Evolutionary conservation across 2,329 filamentous ascomycete species (phyloP), one percentile per base, ranked within the genome.

Genomic region (Trichoderma simmonsii): DNA sequence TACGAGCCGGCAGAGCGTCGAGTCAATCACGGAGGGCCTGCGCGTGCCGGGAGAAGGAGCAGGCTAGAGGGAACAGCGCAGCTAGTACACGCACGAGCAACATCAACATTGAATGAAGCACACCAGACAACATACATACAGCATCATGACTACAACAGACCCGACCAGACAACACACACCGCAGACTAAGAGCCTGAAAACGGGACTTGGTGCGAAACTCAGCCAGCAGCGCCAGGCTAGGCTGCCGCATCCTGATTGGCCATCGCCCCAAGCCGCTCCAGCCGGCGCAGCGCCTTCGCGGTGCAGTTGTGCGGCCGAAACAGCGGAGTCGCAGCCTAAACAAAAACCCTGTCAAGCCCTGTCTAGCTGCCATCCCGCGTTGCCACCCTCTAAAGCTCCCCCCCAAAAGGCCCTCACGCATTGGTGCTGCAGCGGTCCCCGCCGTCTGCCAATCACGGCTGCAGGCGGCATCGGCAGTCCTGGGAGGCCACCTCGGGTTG

Each of bases 241-340:
- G 81, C 80, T 77, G 79, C 76, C 76, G 73, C 74, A 32, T 26
- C 59, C 70, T 82, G 78, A 82, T 83, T 82, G 81, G 83, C 75
- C 71, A 34, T 43, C 43, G 60, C n/a, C 51, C 62, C 72, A 74
- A 75, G 67, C 71, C 57, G 62, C 59, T 73, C 70, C 73, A 72
- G 75, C 67, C 61, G 72, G 61, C 73, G 56, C 70, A 26, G 61
- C 54, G 61, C 63, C 66, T 70, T 65, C 63, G 39, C 67, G 71
- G 71, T 72, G 74, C 74, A 76, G 71, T 73, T 75, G 75, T 73
- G 64, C 66, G 70, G 76, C 75, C 76, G 74, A 74, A 75, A 75
- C 73, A 73, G 70, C 70, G 70, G 70, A 71, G 54, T 43, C 57
- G 24, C 66, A 62, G 64, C 70, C 70, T 60, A 68, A 69, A 43